Conservation (phyloP, 352 stramenopile genomes). For the Phytophthora sansomeana region DNA sequence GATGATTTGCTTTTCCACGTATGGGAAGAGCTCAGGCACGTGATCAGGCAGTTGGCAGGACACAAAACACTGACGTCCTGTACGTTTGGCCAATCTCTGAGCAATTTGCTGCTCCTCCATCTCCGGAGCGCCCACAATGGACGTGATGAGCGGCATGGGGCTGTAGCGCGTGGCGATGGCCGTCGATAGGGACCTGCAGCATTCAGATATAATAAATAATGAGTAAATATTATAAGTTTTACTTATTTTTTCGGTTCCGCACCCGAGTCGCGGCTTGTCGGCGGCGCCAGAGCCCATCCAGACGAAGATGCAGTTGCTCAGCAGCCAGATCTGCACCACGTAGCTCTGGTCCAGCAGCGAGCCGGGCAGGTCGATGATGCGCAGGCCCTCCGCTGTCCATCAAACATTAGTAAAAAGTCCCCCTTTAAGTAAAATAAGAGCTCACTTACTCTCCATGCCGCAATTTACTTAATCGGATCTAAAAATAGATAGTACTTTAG, state of each 20-base stretch:
- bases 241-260: not conserved
- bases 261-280: constrained; percentile 48
- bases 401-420: not conserved
- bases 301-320: constrained; percentile 76
- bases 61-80: constrained; percentile 79
- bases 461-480: not conserved
- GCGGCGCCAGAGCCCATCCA: constrained; percentile 73
- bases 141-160: constrained; percentile 80
- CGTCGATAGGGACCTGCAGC: constrained; percentile 73
- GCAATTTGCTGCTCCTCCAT: constrained; percentile 87
- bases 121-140: constrained; percentile 70
- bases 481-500: not conserved
- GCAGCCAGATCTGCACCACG: constrained; percentile 77
- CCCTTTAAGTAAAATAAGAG: not conserved
- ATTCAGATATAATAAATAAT: not conserved
- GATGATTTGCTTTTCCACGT: constrained; percentile 73
- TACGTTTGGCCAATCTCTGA: constrained; percentile 71
- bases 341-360: constrained; percentile 75
- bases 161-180: constrained; percentile 81
- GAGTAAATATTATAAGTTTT: not conserved
- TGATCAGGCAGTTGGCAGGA: constrained; percentile 82
- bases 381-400: constrained; percentile 20
- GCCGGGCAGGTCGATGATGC: constrained; percentile 63
- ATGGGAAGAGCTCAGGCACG: constrained; percentile 73
- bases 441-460: not conserved